Evolutionary conservation across 441 rosid genomes (phyloP), one percentile per base, ranked within the genome.

Genomic region (Brassica hybrid): DNA sequence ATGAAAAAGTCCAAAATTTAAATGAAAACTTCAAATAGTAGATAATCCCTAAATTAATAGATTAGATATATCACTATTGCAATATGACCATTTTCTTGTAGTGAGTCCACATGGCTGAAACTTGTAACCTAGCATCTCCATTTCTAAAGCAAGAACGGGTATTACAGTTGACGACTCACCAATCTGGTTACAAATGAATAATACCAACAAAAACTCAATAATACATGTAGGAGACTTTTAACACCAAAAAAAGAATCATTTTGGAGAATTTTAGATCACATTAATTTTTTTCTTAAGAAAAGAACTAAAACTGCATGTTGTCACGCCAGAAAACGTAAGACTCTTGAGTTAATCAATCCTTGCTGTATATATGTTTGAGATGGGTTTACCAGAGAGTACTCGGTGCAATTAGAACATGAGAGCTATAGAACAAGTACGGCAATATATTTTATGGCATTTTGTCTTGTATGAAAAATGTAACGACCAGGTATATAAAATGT

Each of bases 371-470:
- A 11, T 41, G 48, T 41, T 41, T 10, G 48, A 10, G 13, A 41
- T 41, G 48, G 48, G 48, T 10, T 41, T 41, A 41, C 48, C 9
- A 30, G 45, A 38, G 45, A 9, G 45, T 43, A 43, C 73, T 75
- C 21, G 54, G 64, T 48, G 69, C 16, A 50, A 21, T 69, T 52
- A 27, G 75, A 63, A 76, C 71, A 62, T 38, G 41, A 34, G 25
- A 76, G 57, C 59, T 16, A 38, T 54, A 38, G 74, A 69, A 62
- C 19, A 69, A 9, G 61, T 60, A 68, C 54, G 21, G 61, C 50
- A 48, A 34, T 6, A 5, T 17, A 27, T 27, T 1, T 4, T 64
- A 41, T 57, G 17, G 17, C 17, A 57, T 57, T 56, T 73, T 67
- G 59, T 67, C 48, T 67, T 67, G 16, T 66, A 38, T 58, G 48